phyloP scores from a whole-genome alignment of 768 basidiomycete species.

The Mycena polygramma region DNA sequence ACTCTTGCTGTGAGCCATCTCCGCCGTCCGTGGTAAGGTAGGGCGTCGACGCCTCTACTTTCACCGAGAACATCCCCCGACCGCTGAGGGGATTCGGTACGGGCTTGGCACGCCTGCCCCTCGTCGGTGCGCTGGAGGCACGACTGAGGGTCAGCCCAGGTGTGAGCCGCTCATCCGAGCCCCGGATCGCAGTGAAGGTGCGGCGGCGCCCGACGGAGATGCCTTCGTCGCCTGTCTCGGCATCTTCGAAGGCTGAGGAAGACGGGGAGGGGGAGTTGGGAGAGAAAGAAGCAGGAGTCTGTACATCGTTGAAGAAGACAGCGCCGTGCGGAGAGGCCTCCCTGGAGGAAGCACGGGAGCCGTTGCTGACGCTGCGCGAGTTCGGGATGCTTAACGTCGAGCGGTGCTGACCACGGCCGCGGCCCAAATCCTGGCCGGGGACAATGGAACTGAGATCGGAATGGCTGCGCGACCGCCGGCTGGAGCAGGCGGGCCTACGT shows the following conservation, averaged over 20 bases:
- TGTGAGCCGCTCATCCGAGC: conserved; percentile 5
- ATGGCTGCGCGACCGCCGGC: conserved; percentile 32
- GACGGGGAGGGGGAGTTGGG: conserved; percentile 16
- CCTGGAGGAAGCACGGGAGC: conserved; percentile 20
- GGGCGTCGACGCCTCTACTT: conserved; percentile 4
- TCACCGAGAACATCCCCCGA: conserved; percentile 25
- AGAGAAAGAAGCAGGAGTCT: conserved; percentile 25
- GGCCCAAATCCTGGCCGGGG: conserved; percentile 25
- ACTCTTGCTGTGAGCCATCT: conserved; percentile 29
- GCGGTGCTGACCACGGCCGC: conserved; percentile 36
- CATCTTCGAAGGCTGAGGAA: conserved; percentile 36
- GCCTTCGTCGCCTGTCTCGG: conserved; percentile 11
- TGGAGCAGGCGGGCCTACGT: conserved; percentile 20
- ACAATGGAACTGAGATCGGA: conserved; percentile 27
- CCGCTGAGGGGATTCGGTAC: background rate
- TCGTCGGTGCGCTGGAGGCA: conserved; percentile 30
- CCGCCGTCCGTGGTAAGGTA: conserved; percentile 23
- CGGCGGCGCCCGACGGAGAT: conserved; percentile 25
- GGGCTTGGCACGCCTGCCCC: conserved; percentile 24
- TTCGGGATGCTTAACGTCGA: conserved; percentile 34
- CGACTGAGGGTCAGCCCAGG: conserved; percentile 12
- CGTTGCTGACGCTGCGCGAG: conserved; percentile 34
- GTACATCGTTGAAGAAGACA: conserved; percentile 16
- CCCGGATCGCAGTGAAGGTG: conserved; percentile 31
- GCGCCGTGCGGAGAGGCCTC: conserved; percentile 21